Conservation (phyloP, 2,329 filamentous ascomycete species). For the Aspergillus latus region DNA sequence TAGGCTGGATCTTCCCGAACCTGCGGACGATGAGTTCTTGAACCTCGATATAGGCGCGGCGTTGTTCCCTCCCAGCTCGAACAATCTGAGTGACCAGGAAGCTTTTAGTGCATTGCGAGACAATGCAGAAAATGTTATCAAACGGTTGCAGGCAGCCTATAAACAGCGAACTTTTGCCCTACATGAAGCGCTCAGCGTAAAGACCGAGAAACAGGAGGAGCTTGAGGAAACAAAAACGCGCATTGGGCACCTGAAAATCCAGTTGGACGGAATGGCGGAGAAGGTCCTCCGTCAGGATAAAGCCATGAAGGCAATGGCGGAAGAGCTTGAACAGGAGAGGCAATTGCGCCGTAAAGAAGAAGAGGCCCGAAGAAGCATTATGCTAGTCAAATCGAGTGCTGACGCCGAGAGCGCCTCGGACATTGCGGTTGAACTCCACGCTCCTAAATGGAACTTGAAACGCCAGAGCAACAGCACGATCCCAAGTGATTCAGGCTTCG, state of each 20-base stretch:
- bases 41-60: slow-evolving; percentile 55
- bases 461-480: slow-evolving; percentile 42
- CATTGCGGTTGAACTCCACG: slow-evolving; percentile 35
- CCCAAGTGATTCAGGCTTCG: slow-evolving; percentile 59
- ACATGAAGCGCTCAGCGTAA: slow-evolving; percentile 53
- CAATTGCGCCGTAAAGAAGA: slow-evolving; percentile 40
- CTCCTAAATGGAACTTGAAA: slow-evolving; percentile 35
- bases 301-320: slow-evolving; percentile 53
- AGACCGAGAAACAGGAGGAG: slow-evolving; percentile 60
- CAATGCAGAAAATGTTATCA: slow-evolving; percentile 57
- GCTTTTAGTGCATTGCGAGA: slow-evolving; percentile 58
- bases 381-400: slow-evolving; percentile 32
- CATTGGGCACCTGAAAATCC: slow-evolving; percentile 58
- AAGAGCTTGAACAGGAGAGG: slow-evolving; percentile 49
- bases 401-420: slow-evolving; percentile 36
- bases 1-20: slow-evolving; percentile 32
- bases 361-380: slow-evolving; percentile 37
- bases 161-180: slow-evolving; percentile 52
- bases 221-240: slow-evolving; percentile 60
- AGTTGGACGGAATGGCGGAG: slow-evolving; percentile 60
- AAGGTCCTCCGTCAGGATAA: slow-evolving; percentile 57
- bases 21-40: slow-evolving; percentile 53
- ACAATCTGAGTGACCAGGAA: slow-evolving; percentile 51
- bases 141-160: slow-evolving; percentile 58
- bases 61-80: slow-evolving; percentile 54